Percentiles rank a stretch among this genome's conserved stretches.
Evolutionary conservation across 139 green algal species (phyloP).

Genomic region (Prasinococcaceae sp.): DNA sequence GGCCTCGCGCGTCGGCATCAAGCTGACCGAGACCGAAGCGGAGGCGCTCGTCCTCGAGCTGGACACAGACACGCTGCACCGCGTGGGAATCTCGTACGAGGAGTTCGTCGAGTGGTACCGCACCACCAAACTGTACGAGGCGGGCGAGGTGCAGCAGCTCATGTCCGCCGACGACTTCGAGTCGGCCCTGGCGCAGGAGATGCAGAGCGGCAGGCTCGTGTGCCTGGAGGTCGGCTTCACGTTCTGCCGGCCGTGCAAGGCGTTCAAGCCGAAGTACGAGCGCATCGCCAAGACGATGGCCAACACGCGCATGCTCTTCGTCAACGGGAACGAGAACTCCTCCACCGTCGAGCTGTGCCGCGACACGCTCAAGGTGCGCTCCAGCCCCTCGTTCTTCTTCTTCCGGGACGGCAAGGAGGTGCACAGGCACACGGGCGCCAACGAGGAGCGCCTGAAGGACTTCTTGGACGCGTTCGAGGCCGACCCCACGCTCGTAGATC

Average conservation of each 20-base stretch:
- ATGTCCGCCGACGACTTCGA: background rate
- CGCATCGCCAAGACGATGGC: background rate
- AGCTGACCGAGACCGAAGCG: no score
- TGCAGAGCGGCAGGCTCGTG: no score
- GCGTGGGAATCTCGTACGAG: no score
- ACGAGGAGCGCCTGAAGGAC: background rate
- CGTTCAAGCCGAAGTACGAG: conserved; percentile 7
- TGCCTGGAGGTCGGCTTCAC: conserved; percentile 18
- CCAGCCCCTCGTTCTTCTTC: conserved; percentile 1
- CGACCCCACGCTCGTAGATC: no score
- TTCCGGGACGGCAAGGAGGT: conserved; percentile 6
- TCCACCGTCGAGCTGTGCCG: background rate
- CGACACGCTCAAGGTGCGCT: conserved; percentile 2
- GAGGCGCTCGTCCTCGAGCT: no score
- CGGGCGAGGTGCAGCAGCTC: background rate
- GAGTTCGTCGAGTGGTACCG: no score
- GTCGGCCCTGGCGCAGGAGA: no score
- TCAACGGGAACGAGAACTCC: conserved; percentile 4
- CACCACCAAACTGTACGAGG: no score
- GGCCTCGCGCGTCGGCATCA: no score
- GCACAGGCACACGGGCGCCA: background rate
- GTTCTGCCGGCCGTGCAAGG: conserved; percentile 16
- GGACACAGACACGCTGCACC: no score
- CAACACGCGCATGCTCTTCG: background rate
- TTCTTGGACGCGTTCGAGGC: no score